Conservation (phyloP, 495 filamentous ascomycete species). For the Daldinia concentrica region DNA sequence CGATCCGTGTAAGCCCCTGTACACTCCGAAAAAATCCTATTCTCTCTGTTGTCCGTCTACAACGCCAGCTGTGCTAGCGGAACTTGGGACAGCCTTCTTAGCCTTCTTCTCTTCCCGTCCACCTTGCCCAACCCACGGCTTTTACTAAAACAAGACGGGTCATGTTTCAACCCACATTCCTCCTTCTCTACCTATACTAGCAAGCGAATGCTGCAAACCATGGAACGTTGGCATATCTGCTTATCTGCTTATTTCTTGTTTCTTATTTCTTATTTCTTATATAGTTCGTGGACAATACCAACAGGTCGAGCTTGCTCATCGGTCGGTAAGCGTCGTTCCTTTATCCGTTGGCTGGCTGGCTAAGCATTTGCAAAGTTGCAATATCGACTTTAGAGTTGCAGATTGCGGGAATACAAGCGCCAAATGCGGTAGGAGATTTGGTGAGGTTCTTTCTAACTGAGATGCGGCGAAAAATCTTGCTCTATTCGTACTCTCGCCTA, state of each 20-base stretch:
- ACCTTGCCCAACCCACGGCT: conserved; percentile 36
- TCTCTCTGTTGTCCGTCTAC: conserved; percentile 1
- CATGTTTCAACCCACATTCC: conserved; percentile 39
- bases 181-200: conserved; percentile 19
- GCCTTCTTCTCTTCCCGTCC: conserved; percentile 7
- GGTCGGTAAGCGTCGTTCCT: conserved; percentile 26
- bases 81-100: conserved; percentile 24
- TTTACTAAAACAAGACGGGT: conserved; percentile 38
- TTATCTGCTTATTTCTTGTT: too few species aligned
- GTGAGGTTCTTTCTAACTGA: background rate
- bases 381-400: conserved; percentile 2
- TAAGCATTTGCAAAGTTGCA: conserved; percentile 13
- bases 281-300: conserved; percentile 9
- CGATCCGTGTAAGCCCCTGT: conserved; percentile 37
- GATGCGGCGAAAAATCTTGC: conserved; percentile 6
- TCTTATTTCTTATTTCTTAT: too few species aligned
- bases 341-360: conserved; percentile 15
- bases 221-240: conserved; percentile 9
- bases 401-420: conserved; percentile 34
- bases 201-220: conserved; percentile 30
- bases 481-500: conserved; percentile 1
- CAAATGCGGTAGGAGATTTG: conserved; percentile 24
- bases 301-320: conserved; percentile 14
- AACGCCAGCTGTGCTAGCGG: conserved; percentile 12
- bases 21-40: conserved; percentile 10